Conservation (phyloP, 768 basidiomycete genomes). For the Saitozyma podzolica region DNA sequence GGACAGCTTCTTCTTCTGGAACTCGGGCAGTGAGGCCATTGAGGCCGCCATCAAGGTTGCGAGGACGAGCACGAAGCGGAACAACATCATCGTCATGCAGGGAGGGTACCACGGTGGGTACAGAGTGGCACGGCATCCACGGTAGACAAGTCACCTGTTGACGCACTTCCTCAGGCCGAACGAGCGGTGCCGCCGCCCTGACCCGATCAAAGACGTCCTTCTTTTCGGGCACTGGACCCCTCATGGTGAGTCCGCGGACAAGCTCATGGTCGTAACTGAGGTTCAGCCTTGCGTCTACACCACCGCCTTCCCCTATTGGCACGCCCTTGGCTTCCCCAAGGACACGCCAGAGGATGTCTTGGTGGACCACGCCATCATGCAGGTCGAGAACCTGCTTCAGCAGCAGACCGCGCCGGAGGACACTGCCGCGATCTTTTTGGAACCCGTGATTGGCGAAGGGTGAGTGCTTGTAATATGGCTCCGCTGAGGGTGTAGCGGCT, state of each 20-base stretch:
- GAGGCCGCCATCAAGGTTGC: conserved; percentile 89
- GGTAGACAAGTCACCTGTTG: background rate
- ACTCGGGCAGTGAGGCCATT: conserved; percentile 89
- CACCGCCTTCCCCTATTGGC: conserved; percentile 90
- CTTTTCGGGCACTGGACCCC: conserved; percentile 71
- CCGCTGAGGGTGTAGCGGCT: conserved; percentile 57
- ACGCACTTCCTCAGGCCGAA: conserved; percentile 56
- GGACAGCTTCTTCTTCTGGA: conserved; percentile 96
- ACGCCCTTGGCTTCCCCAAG: conserved; percentile 67
- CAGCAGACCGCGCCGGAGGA: conserved; percentile 83
- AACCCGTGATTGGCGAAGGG: conserved; percentile 92
- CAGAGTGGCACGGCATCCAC: background rate
- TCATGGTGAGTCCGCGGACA: conserved; percentile 66
- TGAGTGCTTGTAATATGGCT: background rate
- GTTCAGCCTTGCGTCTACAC: conserved; percentile 60
- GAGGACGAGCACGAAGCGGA: conserved; percentile 71
- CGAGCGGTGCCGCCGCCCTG: conserved; percentile 90
- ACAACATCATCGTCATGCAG: conserved; percentile 91
- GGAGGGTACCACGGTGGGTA: conserved; percentile 75
- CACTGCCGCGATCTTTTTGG: conserved; percentile 87
- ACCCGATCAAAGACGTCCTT: conserved; percentile 93
- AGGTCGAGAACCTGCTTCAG: conserved; percentile 72
- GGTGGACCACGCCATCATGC: conserved; percentile 68
- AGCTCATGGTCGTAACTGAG: conserved; percentile 5
- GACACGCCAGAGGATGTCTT: conserved; percentile 63